Percentiles rank a stretch among this genome's conserved stretches.
These are phyloP conservation scores for Phlyctochytrium planicorne DNA, from an alignment of 192 early-diverging fungal species.

Conservation along the genomic window DNA sequence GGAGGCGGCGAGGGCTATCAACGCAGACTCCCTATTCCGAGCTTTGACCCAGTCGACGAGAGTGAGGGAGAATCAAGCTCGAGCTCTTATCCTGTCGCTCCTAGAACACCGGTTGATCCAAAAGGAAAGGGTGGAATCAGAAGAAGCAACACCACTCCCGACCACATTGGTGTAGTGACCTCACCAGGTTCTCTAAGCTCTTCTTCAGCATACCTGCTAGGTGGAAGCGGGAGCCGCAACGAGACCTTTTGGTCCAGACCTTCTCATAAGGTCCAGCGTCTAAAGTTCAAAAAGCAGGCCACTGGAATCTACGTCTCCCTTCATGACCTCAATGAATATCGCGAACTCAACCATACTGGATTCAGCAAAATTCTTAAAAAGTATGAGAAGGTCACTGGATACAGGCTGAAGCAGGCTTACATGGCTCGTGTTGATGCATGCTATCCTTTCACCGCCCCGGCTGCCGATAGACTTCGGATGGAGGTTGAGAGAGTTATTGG, in stretches of 20 bases:
- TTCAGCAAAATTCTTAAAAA: conserved; percentile 97
- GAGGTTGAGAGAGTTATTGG: conserved; percentile 59
- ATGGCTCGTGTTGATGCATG: conserved; percentile 62
- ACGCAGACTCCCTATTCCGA: too few species aligned
- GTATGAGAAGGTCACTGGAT: conserved; percentile 90
- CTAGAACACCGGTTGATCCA: conserved; percentile 13
- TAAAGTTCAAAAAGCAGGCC: conserved; percentile 44
- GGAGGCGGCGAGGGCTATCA: not conserved
- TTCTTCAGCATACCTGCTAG: conserved; percentile 10
- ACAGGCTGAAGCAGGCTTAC: conserved; percentile 70
- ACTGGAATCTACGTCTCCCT: conserved; percentile 81
- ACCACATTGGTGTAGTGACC: conserved; percentile 25
- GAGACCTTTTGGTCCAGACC: conserved; percentile 36
- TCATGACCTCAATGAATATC: conserved; percentile 83
- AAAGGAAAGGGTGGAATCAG: conserved; percentile 8
- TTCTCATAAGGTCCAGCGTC: conserved; percentile 30
- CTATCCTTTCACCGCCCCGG: conserved; percentile 67
- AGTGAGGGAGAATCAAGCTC: conserved; percentile 1
- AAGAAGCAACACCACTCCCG: conserved; percentile 7
- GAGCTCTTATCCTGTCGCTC: not conserved
- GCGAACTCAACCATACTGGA: conserved; percentile 85
- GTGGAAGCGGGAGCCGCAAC: not conserved
- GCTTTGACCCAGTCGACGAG: not conserved
- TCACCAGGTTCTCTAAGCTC: conserved; percentile 27
- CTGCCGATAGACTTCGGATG: conserved; percentile 62